These are phyloP conservation scores for Thamnidium elegans DNA, from an alignment of 192 early-diverging fungal species.

Conservation along the genomic window DNA sequence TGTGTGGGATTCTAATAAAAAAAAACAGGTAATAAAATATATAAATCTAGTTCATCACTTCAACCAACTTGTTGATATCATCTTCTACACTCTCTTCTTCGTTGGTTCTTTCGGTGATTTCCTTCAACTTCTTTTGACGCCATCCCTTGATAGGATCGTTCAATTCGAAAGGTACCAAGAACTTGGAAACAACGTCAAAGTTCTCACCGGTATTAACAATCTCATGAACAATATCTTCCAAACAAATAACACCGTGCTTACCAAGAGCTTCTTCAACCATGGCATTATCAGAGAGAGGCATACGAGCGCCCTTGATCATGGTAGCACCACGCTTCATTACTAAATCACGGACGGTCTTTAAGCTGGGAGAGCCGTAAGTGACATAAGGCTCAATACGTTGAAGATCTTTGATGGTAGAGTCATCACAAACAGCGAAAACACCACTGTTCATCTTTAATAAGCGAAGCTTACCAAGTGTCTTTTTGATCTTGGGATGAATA, in stretches of 20 bases:
- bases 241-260: conserved; percentile 24
- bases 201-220: conserved; percentile 19
- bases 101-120: conserved; percentile 1
- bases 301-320: conserved; percentile 17
- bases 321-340: conserved; percentile 25
- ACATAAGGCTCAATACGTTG: conserved; percentile 23
- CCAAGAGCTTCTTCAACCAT: conserved; percentile 27
- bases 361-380: conserved; percentile 13
- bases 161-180: conserved; percentile 13
- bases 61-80: conserved; percentile 27
- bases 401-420: not conserved
- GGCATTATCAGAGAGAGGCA: conserved; percentile 27
- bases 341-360: conserved; percentile 25
- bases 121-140: conserved; percentile 20
- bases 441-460: conserved; percentile 16
- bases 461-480: conserved; percentile 9
- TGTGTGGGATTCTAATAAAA: too few species aligned
- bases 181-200: conserved; percentile 12
- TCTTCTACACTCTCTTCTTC: conserved; percentile 3
- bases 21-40: not conserved
- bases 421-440: conserved; percentile 16
- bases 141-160: conserved; percentile 20
- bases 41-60: conserved; percentile 21
- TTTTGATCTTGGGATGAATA: conserved; percentile 8
- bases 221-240: conserved; percentile 34